These are phyloP conservation scores for Russula griseocarnosa DNA, from an alignment of 768 basidiomycete species.

Conservation along the genomic window DNA sequence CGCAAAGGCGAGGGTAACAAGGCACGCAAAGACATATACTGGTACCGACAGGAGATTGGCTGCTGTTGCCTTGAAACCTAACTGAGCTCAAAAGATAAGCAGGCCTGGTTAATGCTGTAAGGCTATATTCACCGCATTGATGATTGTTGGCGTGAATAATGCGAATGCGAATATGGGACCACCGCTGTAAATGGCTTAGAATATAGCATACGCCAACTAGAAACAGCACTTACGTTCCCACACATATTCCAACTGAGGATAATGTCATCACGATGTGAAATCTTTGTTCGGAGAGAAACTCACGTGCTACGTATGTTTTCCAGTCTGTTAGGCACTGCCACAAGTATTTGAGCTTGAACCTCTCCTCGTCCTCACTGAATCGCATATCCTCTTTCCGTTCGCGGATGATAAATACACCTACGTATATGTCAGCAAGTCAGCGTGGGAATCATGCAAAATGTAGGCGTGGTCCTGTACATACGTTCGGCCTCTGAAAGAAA, in stretches of 20 bases:
- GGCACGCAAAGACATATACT: neutral
- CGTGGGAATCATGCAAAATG: neutral
- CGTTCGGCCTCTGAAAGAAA: constrained; percentile 3
- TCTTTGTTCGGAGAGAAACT: neutral
- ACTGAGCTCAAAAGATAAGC: neutral
- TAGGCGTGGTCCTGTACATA: neutral
- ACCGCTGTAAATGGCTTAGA: neutral
- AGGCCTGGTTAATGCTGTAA: neutral
- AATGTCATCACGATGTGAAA: neutral
- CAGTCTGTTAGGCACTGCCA: constrained; percentile 4
- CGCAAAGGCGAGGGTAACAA: neutral
- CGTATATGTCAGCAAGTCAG: neutral
- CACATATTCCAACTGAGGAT: neutral
- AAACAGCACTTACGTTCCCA: neutral
- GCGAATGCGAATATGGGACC: neutral
- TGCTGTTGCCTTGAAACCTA: neutral
- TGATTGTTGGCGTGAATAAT: constrained; percentile 8
- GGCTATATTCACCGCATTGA: neutral
- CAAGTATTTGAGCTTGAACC: neutral
- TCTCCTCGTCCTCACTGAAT: neutral
- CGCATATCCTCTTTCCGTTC: neutral
- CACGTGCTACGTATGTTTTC: constrained; percentile 3
- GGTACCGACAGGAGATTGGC: constrained; percentile 4
- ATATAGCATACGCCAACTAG: neutral
- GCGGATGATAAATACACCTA: neutral